Evolutionary conservation across 2,329 filamentous ascomycete species (phyloP), one percentile per base, ranked within the genome.

Genomic region (Akanthomyces dipterigenus): DNA sequence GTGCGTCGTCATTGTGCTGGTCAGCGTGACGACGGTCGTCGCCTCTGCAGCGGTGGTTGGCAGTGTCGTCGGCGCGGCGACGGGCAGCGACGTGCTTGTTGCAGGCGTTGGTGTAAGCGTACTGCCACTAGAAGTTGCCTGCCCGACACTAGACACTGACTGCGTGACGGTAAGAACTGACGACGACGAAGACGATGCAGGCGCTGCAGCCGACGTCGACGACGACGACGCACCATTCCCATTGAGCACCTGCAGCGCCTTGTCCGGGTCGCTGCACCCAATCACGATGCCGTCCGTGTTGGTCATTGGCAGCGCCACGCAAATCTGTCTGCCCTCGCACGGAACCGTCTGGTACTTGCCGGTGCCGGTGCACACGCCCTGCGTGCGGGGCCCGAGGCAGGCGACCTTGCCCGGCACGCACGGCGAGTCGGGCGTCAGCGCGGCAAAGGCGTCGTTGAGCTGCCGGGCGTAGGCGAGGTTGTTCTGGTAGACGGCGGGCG

Each of bases 291-390:
- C 83, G 0, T 67, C 66, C 0, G 75, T 75, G 12, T 70, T 77
- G 42, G 75, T 77, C 75, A 84, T 78, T 0, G 84, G 84, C 63
- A 86, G 69, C 2, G 81, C 84, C 54, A 78, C 80, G 70, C 84
- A 87, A 53, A 72, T 70, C 50, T 70, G 69, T 11, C 70, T 72
- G 1, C 64, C 46, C 34, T 71, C 73, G 45, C 78, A 78, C 11
- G 70, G 63, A 0, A 65, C 67, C 20, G 84, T 75, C 4, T 70
- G 66, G 65, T 81, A 86, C 0, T 66, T 68, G 20, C 78, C 78
- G 5, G 63, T 62, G 12, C 64, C 63, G 31, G 71, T 70, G 66
- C 84, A 87, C 16, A 20, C 34, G 18, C 49, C 61, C 38, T 63
- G 61, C 26, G 49, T 24, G 42, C 20, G 20, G 12, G 34, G 14